Evolutionary conservation across 139 green algal species (phyloP), one percentile per base, ranked within the genome.

Genomic region (Chlamydomonas applanata): DNA sequence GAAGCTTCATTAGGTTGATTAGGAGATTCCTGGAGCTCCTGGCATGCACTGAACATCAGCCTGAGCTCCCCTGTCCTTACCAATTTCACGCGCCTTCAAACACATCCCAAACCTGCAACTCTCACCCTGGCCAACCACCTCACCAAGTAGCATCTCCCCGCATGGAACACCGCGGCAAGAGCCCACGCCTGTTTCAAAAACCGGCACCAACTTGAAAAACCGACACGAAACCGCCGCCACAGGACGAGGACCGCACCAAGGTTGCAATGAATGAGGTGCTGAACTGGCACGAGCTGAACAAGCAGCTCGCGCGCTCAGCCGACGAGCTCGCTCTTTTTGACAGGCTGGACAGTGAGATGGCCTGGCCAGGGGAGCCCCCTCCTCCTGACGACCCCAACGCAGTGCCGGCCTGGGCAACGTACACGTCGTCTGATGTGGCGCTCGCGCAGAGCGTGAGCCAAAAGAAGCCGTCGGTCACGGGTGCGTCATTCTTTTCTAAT

Each of bases 211-310:
- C n/a, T n/a, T n/a, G n/a, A n/a, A n/a, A n/a, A n/a, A n/a, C n/a
- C n/a, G n/a, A n/a, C n/a, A n/a, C n/a, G n/a, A n/a, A n/a, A n/a
- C n/a, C n/a, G n/a, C n/a, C n/a, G n/a, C 33, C 27, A 11, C 69
- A 90, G 78, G 88, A 93, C 52, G 80, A 90, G 78, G 85, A 91
- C 25, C 83, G 89, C 13, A 60, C 76, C 20, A 74, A 73, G 30
- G 72, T 81, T 13, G 77, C 88, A 0, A 75, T 72, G 35, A 96
- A 93, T 69, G 73, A 91, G 66, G 87, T 90, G 44, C 82, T 82
- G 34, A 79, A 74, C 2, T 79, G 82, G 53, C 30, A 79, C 29
- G 76, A 86, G 57, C 81, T 95, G 35, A 93, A 95, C 83, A 73
- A 67, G 46, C 72, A 9, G 76, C 78, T 52, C 66, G 29, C 60